Conservation (phyloP, 2,329 filamentous ascomycete genomes). For the Apiospora saccharicola region DNA sequence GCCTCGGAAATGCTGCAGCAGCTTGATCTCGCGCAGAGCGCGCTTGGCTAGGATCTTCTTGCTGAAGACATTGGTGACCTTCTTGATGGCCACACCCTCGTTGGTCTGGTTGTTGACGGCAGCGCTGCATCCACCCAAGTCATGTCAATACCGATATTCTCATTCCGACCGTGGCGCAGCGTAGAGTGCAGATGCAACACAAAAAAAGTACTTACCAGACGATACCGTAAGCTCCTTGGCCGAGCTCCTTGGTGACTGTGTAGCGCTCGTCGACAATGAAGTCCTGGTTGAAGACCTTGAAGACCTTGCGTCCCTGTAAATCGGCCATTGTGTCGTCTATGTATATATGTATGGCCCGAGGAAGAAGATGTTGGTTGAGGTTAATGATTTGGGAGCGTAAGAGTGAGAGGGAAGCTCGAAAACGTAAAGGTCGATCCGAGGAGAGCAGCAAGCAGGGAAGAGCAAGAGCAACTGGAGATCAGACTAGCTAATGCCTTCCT, state of each 20-base stretch:
- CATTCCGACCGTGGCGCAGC: not conserved
- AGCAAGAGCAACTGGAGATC: slow-evolving; percentile 3
- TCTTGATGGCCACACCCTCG: slow-evolving; percentile 98
- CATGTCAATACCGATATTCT: slow-evolving; percentile 29
- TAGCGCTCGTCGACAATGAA: slow-evolving; percentile 98
- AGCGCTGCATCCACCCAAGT: slow-evolving; percentile 64
- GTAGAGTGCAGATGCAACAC: slow-evolving; percentile 5
- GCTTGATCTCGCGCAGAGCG: slow-evolving; percentile 96
- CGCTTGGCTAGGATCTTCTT: slow-evolving; percentile 99
- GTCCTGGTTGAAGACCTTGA: slow-evolving; percentile 99
- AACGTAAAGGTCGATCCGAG: not conserved
- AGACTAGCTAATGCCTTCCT: slow-evolving; percentile 4
- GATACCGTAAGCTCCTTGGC: slow-evolving; percentile 97
- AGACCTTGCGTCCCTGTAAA: slow-evolving; percentile 71
- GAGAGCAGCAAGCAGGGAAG: not conserved
- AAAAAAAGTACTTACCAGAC: slow-evolving; percentile 75
- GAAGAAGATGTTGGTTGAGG: not conserved
- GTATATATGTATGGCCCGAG: not conserved
- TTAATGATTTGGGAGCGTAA: not conserved
- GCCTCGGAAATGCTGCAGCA: slow-evolving; percentile 95
- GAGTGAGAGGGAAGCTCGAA: not conserved
- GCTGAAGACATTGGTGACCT: slow-evolving; percentile 99
- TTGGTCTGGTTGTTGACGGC: slow-evolving; percentile 89
- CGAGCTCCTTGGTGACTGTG: slow-evolving; percentile 97
- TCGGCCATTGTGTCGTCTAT: slow-evolving; percentile 39